Conservation (phyloP, 331 rosid species). For the Quercus lobata region DNA sequence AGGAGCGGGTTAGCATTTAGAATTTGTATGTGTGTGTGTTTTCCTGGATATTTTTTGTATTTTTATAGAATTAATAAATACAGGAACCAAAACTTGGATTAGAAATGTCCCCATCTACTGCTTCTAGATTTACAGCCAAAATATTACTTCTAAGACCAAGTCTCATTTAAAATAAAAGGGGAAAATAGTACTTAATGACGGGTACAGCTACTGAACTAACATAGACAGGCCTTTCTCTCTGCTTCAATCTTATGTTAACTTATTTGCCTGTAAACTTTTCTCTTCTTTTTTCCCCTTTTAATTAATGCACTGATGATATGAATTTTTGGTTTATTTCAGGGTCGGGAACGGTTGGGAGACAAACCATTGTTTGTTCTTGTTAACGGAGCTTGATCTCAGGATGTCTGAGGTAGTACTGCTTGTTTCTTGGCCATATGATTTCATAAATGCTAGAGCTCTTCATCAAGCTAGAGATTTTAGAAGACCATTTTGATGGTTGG, state of each 20-base stretch:
- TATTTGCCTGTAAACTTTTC: neutral
- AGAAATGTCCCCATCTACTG: neutral
- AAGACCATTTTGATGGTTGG: conserved; percentile 17
- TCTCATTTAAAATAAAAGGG: neutral
- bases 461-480: conserved; percentile 24
- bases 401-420: conserved; percentile 5
- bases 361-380: conserved; percentile 75
- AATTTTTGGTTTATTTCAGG: conserved; percentile 52
- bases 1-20: neutral
- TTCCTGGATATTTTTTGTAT: neutral
- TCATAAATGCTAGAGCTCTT: conserved; percentile 22
- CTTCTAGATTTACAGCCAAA: neutral
- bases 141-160: too few relatives aligned
- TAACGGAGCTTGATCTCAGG: conserved; percentile 37
- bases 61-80: neutral
- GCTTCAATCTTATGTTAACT: neutral
- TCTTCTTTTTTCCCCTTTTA: neutral
- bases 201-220: neutral
- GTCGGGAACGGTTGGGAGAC: conserved; percentile 66
- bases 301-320: neutral
- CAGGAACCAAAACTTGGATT: neutral
- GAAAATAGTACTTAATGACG: neutral
- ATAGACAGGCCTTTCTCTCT: neutral
- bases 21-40: neutral
- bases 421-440: conserved; percentile 20